Evolutionary conservation across 257 asterid species (phyloP).

Genomic region (Ocimum tenuiflorum): DNA sequence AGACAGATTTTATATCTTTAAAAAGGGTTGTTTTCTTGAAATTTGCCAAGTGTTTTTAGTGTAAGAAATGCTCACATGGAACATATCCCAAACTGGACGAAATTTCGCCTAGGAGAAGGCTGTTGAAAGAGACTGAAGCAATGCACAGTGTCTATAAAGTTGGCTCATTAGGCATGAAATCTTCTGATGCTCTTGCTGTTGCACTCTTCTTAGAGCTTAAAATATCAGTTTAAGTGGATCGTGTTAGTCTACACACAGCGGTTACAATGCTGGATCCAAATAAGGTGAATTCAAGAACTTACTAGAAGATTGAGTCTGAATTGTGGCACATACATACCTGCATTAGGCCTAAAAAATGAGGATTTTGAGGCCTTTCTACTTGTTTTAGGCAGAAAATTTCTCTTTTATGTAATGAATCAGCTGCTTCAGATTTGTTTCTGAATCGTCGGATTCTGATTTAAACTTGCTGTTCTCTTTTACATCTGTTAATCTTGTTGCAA

Average conservation of each 20-base stretch:
- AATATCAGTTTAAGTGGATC: background rate
- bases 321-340: slow-evolving; percentile 62
- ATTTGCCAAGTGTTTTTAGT: too few species aligned
- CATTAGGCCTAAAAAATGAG: background rate
- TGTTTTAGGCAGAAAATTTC: background rate
- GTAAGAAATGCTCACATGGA: slow-evolving; percentile 35
- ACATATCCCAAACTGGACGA: slow-evolving; percentile 65
- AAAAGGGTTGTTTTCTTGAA: background rate
- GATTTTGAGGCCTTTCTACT: background rate
- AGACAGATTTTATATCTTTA: background rate
- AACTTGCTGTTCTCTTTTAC: slow-evolving; percentile 48
- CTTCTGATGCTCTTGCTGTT: slow-evolving; percentile 59
- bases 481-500: slow-evolving; percentile 41
- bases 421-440: slow-evolving; percentile 30
- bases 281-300: background rate
- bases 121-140: slow-evolving; percentile 48
- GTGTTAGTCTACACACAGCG: too few species aligned
- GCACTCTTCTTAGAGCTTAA: slow-evolving; percentile 40
- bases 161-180: slow-evolving; percentile 55
- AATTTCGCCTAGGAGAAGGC: slow-evolving; percentile 50
- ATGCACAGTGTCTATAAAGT: slow-evolving; percentile 47
- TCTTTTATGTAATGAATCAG: slow-evolving; percentile 19
- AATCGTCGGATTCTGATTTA: slow-evolving; percentile 22
- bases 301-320: slow-evolving; percentile 43
- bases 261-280: too few species aligned